Conservation (phyloP, 1,284 basidiomycete species). For the Pseudozyma thailandica region DNA sequence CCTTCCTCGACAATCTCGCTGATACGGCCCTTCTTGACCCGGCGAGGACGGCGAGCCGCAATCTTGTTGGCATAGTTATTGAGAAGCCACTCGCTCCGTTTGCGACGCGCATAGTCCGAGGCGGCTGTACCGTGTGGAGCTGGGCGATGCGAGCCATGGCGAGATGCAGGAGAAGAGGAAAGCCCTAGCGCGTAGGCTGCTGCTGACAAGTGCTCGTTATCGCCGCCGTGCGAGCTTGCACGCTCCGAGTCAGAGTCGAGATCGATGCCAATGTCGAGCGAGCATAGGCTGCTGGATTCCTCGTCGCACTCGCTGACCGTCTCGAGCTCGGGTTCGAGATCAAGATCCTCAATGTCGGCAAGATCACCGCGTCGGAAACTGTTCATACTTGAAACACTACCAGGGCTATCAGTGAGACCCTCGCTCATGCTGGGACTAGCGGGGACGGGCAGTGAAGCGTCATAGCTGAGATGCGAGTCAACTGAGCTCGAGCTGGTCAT, state of each 20-base stretch:
- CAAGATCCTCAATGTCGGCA: constrained; percentile 64
- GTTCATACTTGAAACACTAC: constrained; percentile 58
- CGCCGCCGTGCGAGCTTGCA: constrained; percentile 36
- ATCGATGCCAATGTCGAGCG: constrained; percentile 49
- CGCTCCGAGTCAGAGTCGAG: constrained; percentile 54
- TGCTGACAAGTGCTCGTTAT: constrained; percentile 29
- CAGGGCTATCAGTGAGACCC: constrained; percentile 54
- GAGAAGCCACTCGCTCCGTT: constrained; percentile 52
- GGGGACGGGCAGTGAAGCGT: constrained; percentile 23
- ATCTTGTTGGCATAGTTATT: constrained; percentile 53
- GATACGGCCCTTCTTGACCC: constrained; percentile 58
- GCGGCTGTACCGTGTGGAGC: constrained; percentile 35
- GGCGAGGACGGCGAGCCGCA: constrained; percentile 43
- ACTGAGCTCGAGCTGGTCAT: constrained; percentile 40
- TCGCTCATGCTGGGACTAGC: constrained; percentile 54
- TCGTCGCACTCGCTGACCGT: constrained; percentile 62
- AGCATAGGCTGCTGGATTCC: constrained; percentile 53
- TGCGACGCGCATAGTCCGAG: constrained; percentile 48
- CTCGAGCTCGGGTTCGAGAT: constrained; percentile 63
- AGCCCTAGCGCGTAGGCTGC: constrained; percentile 18
- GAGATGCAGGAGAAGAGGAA: constrained; percentile 14
- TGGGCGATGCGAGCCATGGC: constrained; percentile 17
- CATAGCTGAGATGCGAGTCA: constrained; percentile 38
- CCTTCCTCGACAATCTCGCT: constrained; percentile 61
- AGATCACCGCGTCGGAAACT: constrained; percentile 60